These are phyloP conservation scores for Coemansia sp. DNA, from an alignment of 192 early-diverging fungal species.

Conservation along the genomic window DNA sequence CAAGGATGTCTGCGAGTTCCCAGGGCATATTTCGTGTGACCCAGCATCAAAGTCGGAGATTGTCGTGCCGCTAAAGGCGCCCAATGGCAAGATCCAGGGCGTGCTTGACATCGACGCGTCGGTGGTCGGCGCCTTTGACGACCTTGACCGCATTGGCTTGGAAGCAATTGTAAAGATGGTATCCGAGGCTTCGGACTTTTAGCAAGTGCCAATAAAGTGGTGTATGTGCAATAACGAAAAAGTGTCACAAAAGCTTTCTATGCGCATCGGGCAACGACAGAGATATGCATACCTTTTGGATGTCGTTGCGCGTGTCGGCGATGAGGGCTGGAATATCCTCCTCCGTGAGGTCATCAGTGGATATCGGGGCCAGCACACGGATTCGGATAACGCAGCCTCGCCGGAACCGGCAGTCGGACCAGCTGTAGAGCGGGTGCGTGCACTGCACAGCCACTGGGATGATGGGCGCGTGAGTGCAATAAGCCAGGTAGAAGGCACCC, in stretches of 20 bases:
- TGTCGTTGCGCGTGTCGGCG: conserved; percentile 33
- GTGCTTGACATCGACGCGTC: conserved; percentile 73
- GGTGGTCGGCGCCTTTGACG: conserved; percentile 62
- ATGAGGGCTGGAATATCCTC: conserved; percentile 50
- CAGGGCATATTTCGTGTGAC: conserved; percentile 92
- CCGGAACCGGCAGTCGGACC: conserved; percentile 27
- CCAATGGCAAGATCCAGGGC: conserved; percentile 56
- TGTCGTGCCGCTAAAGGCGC: conserved; percentile 69
- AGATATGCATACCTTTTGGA: conserved; percentile 36
- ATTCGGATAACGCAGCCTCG: conserved; percentile 46
- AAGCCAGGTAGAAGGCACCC: conserved; percentile 92
- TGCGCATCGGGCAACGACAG: conserved; percentile 7
- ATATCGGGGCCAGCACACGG: conserved; percentile 46
- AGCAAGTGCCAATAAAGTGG: neutral
- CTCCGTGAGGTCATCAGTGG: conserved; percentile 39
- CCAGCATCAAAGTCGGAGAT: conserved; percentile 79
- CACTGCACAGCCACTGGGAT: conserved; percentile 84
- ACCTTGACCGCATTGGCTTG: conserved; percentile 63
- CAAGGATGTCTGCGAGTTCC: conserved; percentile 75
- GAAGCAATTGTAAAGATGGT: conserved; percentile 64
- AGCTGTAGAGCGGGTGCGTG: conserved; percentile 50
- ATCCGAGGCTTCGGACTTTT: conserved; percentile 51
- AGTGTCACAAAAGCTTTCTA: neutral
- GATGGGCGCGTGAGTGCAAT: conserved; percentile 80
- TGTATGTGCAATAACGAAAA: neutral